phyloP scores from a whole-genome alignment of 2,329 filamentous ascomycete species.

The Basipetospora chlamydospora region DNA sequence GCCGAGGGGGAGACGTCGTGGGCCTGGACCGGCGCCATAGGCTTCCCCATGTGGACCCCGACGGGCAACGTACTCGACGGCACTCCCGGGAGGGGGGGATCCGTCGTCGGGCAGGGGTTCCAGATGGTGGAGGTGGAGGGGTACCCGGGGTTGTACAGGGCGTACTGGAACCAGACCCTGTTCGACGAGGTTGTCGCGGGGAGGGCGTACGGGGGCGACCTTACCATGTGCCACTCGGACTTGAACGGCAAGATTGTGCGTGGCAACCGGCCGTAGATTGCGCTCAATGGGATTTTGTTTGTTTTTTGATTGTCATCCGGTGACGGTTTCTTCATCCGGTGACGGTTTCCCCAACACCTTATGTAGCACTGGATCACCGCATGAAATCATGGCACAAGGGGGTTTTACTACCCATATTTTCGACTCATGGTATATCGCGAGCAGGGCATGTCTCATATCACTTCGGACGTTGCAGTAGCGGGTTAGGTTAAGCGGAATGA shows the following conservation, averaged over 20 bases:
- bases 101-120: slow-evolving; percentile 2
- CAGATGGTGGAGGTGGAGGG: slow-evolving; percentile 1
- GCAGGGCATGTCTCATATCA: too few relatives aligned
- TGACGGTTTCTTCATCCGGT: too few relatives aligned
- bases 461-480: too few relatives aligned
- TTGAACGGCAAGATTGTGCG: background rate
- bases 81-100: background rate
- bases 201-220: background rate
- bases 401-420: too few relatives aligned
- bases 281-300: background rate
- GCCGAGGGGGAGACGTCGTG: slow-evolving; percentile 2
- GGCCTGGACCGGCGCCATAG: slow-evolving; percentile 3
- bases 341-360: too few relatives aligned
- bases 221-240: slow-evolving; percentile 3
- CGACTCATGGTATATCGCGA: too few relatives aligned
- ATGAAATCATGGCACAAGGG: too few relatives aligned
- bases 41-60: slow-evolving; percentile 3
- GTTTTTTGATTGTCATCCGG: background rate
- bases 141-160: slow-evolving; percentile 3
- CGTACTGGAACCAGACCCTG: slow-evolving; percentile 4
- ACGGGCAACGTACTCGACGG: background rate
- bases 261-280: background rate
- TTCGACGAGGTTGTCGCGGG: slow-evolving; percentile 3
- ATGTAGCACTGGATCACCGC: too few relatives aligned
- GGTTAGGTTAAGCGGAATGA: too few relatives aligned